Conservation (phyloP, 495 filamentous ascomycete species). For the Halenospora varia region DNA sequence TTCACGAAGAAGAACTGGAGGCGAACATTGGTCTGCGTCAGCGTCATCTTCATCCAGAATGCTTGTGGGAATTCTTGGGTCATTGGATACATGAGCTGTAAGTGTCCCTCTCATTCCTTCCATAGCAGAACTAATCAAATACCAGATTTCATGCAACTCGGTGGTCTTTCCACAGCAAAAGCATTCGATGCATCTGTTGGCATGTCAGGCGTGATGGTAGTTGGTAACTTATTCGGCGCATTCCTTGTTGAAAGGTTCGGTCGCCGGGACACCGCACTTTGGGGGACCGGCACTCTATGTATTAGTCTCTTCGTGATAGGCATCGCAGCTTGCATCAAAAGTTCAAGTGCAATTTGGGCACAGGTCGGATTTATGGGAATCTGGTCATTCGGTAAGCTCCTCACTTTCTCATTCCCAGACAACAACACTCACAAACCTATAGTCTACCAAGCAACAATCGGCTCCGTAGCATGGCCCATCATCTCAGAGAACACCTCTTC, state of each 20-base stretch:
- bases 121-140: no score
- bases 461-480: neutral
- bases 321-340: neutral
- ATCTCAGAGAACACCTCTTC: neutral
- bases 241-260: neutral
- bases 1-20: neutral
- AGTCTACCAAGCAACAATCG: conserved; percentile 3
- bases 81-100: conserved; percentile 4
- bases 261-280: neutral
- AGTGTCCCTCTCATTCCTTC: no score
- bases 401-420: neutral
- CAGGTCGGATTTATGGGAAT: conserved; percentile 1
- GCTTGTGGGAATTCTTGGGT: conserved; percentile 1
- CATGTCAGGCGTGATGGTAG: neutral
- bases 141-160: neutral
- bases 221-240: neutral
- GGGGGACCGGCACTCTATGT: neutral
- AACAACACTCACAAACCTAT: neutral
- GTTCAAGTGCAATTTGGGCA: neutral
- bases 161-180: neutral
- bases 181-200: neutral
- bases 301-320: neutral
- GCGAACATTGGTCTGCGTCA: neutral
- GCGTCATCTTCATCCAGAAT: conserved; percentile 8
- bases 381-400: neutral